phyloP scores from a whole-genome alignment of 2,329 filamentous ascomycete genomes.

The Pseudogymnoascus verrucosus region DNA sequence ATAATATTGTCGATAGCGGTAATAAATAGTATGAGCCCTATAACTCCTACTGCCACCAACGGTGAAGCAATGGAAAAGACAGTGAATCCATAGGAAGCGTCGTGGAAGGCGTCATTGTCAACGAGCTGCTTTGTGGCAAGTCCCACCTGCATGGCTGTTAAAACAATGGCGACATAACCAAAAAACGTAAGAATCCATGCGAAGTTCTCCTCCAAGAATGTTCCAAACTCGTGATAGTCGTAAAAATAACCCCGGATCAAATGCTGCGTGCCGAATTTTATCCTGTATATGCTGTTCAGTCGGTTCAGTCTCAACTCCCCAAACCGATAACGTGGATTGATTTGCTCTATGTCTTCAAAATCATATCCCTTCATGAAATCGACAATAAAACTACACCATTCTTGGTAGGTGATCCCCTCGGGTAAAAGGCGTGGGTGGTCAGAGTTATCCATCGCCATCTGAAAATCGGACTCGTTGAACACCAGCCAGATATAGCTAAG shows the following conservation, averaged over 20 bases:
- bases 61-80: conserved; percentile 40
- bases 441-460: conserved; percentile 25
- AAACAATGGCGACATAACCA: conserved; percentile 37
- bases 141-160: conserved; percentile 44
- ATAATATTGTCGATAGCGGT: not conserved
- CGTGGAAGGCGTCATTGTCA: conserved; percentile 33
- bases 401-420: conserved; percentile 9
- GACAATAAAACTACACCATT: conserved; percentile 23
- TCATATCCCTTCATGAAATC: conserved; percentile 13
- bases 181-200: conserved; percentile 32
- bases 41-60: conserved; percentile 18
- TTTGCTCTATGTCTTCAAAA: conserved; percentile 13
- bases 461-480: conserved; percentile 29
- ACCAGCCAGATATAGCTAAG: conserved; percentile 29
- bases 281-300: conserved; percentile 23
- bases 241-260: conserved; percentile 13
- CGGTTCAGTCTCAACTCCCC: conserved; percentile 29
- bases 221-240: conserved; percentile 27
- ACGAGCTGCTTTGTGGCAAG: conserved; percentile 31
- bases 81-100: conserved; percentile 39
- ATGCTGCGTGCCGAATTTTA: conserved; percentile 6
- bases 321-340: conserved; percentile 27
- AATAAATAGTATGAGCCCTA: not conserved
- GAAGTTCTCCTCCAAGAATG: conserved; percentile 37
- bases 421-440: conserved; percentile 22